These are phyloP conservation scores for Chlorella ohadii DNA, from an alignment of 139 green algal species.

Conservation along the genomic window DNA sequence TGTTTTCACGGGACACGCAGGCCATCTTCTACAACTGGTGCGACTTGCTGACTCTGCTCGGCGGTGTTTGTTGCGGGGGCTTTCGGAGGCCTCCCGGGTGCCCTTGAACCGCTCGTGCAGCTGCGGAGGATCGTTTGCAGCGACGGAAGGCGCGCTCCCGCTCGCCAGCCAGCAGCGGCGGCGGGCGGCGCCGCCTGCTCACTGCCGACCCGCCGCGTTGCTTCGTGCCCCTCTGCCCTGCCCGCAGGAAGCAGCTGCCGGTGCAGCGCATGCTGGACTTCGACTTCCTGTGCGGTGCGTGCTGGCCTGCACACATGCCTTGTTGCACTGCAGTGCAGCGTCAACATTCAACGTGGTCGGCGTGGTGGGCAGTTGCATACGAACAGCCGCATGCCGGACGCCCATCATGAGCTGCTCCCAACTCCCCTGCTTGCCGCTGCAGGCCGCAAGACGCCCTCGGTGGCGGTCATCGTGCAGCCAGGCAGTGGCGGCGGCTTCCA, in stretches of 20 bases:
- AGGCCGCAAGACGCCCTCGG: conserved; percentile 83
- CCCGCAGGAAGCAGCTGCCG: conserved; percentile 46
- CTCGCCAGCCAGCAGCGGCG: not conserved
- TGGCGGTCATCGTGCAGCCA: conserved; percentile 87
- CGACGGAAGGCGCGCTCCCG: too few relatives aligned
- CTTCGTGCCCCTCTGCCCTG: not conserved
- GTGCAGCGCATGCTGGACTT: conserved; percentile 97
- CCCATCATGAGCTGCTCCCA: not conserved
- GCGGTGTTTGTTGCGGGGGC: not conserved
- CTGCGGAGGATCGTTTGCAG: not conserved
- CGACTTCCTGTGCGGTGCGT: conserved; percentile 89
- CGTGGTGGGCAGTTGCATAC: not conserved
- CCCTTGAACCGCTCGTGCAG: not conserved
- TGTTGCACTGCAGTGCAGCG: too few relatives aligned
- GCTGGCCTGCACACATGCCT: not conserved
- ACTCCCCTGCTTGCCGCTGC: too few relatives aligned
- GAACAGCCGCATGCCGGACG: not conserved
- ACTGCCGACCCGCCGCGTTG: not conserved
- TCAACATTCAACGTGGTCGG: too few relatives aligned
- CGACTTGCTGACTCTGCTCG: not conserved
- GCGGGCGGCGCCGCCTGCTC: not conserved
- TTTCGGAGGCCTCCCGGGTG: not conserved
- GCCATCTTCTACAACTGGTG: conserved; percentile 94
- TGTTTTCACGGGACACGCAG: conserved; percentile 79
- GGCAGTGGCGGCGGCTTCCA: conserved; percentile 83